These are phyloP conservation scores for Nakazawaea siamensis DNA, from an alignment of 805 yeast genomes.

Conservation along the genomic window DNA sequence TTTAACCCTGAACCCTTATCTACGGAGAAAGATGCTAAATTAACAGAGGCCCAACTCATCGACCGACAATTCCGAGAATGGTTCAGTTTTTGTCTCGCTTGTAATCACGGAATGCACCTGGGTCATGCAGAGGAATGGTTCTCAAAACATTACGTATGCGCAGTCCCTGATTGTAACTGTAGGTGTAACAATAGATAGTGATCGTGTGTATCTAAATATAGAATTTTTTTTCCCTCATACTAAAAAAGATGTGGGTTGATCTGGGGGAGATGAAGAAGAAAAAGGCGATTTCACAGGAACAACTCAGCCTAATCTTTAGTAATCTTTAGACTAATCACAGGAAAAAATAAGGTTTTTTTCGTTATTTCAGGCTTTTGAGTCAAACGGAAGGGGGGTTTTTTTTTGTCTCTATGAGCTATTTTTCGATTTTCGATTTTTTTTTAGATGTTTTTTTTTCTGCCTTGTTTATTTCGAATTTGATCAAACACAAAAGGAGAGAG, in stretches of 20 bases:
- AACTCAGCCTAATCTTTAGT: too few relatives aligned
- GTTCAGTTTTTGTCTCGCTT: conserved; percentile 86
- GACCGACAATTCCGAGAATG: conserved; percentile 57
- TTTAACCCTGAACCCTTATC: conserved; percentile 2
- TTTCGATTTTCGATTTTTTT: neutral
- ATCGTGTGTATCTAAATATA: too few relatives aligned
- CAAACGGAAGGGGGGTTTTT: too few relatives aligned
- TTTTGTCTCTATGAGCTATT: too few relatives aligned
- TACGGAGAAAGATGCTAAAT: conserved; percentile 6
- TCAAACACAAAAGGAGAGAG: neutral
- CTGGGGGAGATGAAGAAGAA: too few relatives aligned
- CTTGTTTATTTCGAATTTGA: neutral
- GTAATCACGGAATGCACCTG: conserved; percentile 93
- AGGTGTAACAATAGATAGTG: conserved; percentile 50
- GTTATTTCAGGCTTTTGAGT: too few relatives aligned
- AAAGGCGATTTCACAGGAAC: too few relatives aligned
- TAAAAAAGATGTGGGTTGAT: too few relatives aligned
- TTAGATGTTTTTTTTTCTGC: neutral
- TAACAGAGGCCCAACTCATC: conserved; percentile 17
- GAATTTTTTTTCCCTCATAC: too few relatives aligned
- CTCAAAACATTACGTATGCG: conserved; percentile 76
- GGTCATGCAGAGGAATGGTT: conserved; percentile 98
- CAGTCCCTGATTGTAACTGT: conserved; percentile 90
- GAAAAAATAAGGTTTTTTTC: too few relatives aligned
- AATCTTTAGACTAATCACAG: too few relatives aligned